These are phyloP conservation scores for Entamoeba invadens DNA, from an alignment of 208 protist genomes.

Conservation along the genomic window DNA sequence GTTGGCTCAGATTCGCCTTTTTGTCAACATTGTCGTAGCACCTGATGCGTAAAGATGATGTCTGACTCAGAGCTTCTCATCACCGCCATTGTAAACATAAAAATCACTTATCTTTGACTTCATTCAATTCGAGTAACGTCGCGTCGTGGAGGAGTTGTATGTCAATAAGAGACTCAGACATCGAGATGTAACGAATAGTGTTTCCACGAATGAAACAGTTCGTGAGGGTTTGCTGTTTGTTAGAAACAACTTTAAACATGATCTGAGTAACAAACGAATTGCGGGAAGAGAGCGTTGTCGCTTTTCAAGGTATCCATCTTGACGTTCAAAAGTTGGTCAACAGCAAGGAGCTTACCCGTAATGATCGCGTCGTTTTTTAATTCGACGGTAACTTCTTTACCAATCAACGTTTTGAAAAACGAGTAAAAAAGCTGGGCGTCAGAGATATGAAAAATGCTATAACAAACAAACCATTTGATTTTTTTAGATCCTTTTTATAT, in stretches of 20 bases:
- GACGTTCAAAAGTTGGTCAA: slow-evolving; percentile 13
- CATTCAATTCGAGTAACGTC: slow-evolving; percentile 21
- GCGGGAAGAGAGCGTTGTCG: background rate
- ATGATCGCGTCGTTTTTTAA: slow-evolving; percentile 4
- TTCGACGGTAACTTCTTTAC: background rate
- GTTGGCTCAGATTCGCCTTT: no score
- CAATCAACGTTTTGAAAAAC: slow-evolving; percentile 11
- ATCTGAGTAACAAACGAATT: background rate
- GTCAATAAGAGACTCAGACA: background rate
- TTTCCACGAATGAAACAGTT: slow-evolving; percentile 2
- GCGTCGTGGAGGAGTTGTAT: background rate
- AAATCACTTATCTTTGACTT: slow-evolving; percentile 20
- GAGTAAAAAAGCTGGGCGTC: slow-evolving; percentile 6
- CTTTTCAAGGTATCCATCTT: background rate
- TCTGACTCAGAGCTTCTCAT: no score
- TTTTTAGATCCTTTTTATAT: background rate
- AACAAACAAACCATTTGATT: background rate
- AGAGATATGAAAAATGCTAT: background rate
- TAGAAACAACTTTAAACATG: background rate
- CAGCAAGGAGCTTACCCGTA: background rate
- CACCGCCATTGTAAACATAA: no score
- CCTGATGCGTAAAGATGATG: no score
- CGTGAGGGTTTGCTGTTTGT: background rate
- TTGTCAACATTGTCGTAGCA: no score
- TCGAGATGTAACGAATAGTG: background rate